These are phyloP conservation scores for Dendrobium huoshanense DNA, from an alignment of 106 monocot genomes.

Conservation along the genomic window DNA sequence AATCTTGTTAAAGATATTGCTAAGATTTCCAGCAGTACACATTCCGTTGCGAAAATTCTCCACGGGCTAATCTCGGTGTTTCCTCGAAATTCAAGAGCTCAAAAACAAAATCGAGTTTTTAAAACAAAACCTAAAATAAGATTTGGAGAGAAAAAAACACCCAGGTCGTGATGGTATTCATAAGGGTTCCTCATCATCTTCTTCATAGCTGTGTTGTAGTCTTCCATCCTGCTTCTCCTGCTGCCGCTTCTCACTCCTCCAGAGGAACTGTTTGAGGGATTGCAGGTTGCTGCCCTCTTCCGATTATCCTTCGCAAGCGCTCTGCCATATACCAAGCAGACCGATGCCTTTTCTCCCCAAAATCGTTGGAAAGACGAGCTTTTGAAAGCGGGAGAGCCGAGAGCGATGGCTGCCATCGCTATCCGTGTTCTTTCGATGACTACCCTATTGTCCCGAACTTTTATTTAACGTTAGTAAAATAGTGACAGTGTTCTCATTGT, in stretches of 20 bases:
- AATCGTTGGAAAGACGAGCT: neutral
- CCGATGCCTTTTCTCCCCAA: neutral
- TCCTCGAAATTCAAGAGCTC: too few species aligned
- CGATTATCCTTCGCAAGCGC: neutral
- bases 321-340: neutral
- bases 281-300: slow-evolving; percentile 2
- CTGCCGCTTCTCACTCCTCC: slow-evolving; percentile 1
- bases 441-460: too few species aligned
- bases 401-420: neutral
- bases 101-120: too few species aligned
- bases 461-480: too few species aligned
- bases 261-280: neutral
- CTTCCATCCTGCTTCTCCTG: slow-evolving; percentile 23
- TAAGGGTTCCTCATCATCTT: slow-evolving; percentile 68
- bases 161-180: slow-evolving; percentile 62
- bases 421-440: too few species aligned
- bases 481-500: too few species aligned
- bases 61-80: neutral
- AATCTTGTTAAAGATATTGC: too few species aligned
- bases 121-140: neutral
- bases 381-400: neutral
- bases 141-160: slow-evolving; percentile 8
- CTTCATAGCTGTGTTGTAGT: slow-evolving; percentile 62
- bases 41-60: neutral
- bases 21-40: neutral